Percentiles rank a stretch among this genome's conserved stretches.
Conservation (phyloP, 805 yeast species). For the Komagataella mondaviorum region DNA sequence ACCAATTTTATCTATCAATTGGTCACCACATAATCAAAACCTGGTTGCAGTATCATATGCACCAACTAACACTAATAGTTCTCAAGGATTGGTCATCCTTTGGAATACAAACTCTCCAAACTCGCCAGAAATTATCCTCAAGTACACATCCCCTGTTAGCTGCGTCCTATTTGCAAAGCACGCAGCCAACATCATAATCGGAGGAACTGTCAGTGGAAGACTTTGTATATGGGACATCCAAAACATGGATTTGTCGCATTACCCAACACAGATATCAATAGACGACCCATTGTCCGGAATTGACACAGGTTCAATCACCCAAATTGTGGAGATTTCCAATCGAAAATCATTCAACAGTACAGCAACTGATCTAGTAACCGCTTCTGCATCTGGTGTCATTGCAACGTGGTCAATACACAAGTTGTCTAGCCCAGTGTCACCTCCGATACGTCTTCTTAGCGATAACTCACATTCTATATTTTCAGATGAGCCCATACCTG, state of each 20-base stretch:
- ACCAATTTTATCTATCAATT: constrained; percentile 14
- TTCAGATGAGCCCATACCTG: constrained; percentile 17
- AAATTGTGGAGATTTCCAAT: neutral
- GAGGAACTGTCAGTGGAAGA: constrained; percentile 35
- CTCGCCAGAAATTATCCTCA: constrained; percentile 21
- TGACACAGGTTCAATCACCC: constrained; percentile 8
- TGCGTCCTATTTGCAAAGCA: constrained; percentile 24
- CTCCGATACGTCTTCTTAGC: constrained; percentile 5
- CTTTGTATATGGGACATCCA: constrained; percentile 34
- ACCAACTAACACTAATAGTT: constrained; percentile 1
- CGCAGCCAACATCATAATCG: constrained; percentile 26
- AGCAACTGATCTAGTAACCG: neutral
- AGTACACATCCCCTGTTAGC: constrained; percentile 25
- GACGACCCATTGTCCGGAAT: constrained; percentile 10
- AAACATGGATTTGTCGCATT: neutral
- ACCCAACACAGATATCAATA: neutral
- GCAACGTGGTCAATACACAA: constrained; percentile 2
- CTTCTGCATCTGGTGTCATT: constrained; percentile 1
- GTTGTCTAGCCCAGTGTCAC: constrained; percentile 1
- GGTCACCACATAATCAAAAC: constrained; percentile 16
- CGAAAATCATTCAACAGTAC: constrained; percentile 7
- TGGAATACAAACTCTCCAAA: constrained; percentile 16
- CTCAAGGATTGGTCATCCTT: constrained; percentile 8
- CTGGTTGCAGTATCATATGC: constrained; percentile 14
- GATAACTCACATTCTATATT: constrained; percentile 4